Evolutionary conservation across 306 rosid species (phyloP), one percentile per base, ranked within the genome.

Genomic region (Lathyrus oleraceus): DNA sequence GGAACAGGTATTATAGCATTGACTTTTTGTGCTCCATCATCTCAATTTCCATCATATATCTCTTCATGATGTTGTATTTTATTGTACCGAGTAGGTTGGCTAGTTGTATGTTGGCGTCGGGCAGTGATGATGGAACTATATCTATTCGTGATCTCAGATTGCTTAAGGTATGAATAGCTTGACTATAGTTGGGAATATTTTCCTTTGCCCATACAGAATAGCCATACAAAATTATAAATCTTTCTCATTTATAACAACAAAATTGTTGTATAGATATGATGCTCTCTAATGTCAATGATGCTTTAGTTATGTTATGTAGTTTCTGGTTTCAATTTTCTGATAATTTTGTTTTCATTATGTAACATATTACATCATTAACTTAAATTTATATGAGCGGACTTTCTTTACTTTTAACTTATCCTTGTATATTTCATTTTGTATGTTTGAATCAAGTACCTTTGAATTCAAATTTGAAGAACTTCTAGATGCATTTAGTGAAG

Each of bases 71-170:
- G 61, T 63, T 74, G 70, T 64, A n/a, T 51, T 61, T 61, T 21
- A 10, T 79, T 61, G 27, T 61, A 71, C 57, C 67, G 74, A 28
- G 60, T 45, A 94, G 99, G 88, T 82, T 87, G 76, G 97, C 95
- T 35, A 86, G 84, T 74, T 81, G 90, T 74, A 87, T 94, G 99
- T 76, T 94, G 84, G 99, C 99, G 54, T 94, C 99, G 2, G 99
- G 99, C 64, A 81, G 96, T 71, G 99, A 94, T 64, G 97, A 94
- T 63, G 99, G 99, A 54, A 81, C 97, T 12, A 91, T 91, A 79
- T 84, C 99, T 58, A 94, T 94, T 75, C 97, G 86, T 9, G 99
- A 94, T 85, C 96, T 94, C 53, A 87, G 97, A 88, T 70, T 79
- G 75, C 87, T 94, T 27, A 82, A 88, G 89, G 97, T 94, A 85